These are phyloP conservation scores for Auricularia auricula-judae DNA, from an alignment of 768 basidiomycete species.

Conservation along the genomic window DNA sequence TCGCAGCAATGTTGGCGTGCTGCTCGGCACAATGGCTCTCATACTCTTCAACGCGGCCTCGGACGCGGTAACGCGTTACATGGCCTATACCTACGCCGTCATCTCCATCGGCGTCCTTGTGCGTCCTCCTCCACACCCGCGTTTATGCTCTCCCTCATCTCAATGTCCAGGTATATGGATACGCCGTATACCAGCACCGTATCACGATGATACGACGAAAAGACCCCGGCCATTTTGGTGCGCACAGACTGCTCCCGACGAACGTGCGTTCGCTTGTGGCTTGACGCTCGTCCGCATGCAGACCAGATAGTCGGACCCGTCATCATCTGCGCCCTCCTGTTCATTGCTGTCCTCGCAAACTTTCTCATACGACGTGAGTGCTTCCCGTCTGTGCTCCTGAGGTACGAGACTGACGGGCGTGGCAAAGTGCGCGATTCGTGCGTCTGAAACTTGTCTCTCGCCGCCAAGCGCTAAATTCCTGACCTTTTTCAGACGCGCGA, in stretches of 20 bases:
- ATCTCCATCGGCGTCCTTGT: conserved; percentile 68
- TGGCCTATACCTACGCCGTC: conserved; percentile 74
- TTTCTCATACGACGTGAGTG: conserved; percentile 73
- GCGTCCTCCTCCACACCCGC: conserved; percentile 9
- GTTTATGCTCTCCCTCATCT: neutral
- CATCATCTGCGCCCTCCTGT: conserved; percentile 69
- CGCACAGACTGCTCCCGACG: conserved; percentile 13
- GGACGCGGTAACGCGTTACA: conserved; percentile 57
- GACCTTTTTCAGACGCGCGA: neutral
- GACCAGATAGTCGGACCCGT: conserved; percentile 79
- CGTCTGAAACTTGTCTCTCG: neutral
- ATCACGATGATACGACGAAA: conserved; percentile 84
- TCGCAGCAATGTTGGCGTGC: conserved; percentile 50
- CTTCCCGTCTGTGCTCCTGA: neutral
- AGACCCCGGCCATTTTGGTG: conserved; percentile 85
- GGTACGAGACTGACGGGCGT: neutral
- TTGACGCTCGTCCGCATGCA: conserved; percentile 18
- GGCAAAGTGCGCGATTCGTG: neutral
- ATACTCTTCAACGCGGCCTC: conserved; percentile 83
- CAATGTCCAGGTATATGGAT: conserved; percentile 63
- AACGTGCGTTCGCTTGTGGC: neutral
- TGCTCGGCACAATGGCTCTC: conserved; percentile 75
- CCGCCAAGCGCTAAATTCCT: neutral
- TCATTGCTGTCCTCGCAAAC: conserved; percentile 79
- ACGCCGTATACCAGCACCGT: conserved; percentile 73